A percentile compares a stretch with the other conserved stretches of the same genome.
These are phyloP conservation scores for Macroventuria anomochaeta DNA, from an alignment of 2,329 filamentous ascomycete species.

Conservation along the genomic window DNA sequence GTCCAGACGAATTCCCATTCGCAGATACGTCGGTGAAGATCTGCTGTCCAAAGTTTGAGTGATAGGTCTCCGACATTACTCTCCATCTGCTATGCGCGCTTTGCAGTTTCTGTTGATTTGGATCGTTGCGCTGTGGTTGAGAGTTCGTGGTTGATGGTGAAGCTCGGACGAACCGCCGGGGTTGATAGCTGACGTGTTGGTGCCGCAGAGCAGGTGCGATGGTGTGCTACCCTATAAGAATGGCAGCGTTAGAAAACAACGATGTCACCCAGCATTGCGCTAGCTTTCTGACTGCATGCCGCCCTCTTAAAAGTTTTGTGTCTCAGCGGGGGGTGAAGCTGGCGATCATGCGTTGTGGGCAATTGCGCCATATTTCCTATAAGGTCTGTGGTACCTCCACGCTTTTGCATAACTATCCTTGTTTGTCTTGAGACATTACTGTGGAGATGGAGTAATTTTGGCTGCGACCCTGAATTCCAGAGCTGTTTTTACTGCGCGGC, in stretches of 20 bases:
- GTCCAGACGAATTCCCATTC: constrained; percentile 51
- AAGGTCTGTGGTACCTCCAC: constrained; percentile 24
- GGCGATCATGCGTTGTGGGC: constrained; percentile 22
- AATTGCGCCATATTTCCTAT: constrained; percentile 33
- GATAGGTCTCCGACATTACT: constrained; percentile 45
- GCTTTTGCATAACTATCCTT: constrained; percentile 29
- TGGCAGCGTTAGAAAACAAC: constrained; percentile 17
- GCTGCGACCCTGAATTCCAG: neutral
- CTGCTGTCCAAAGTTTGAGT: constrained; percentile 45
- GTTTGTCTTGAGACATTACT: constrained; percentile 2
- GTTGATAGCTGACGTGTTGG: constrained; percentile 27
- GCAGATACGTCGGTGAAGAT: constrained; percentile 47
- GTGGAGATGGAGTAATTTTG: constrained; percentile 3
- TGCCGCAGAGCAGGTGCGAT: constrained; percentile 29
- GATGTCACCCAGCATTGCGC: constrained; percentile 28
- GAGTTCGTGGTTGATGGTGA: constrained; percentile 23
- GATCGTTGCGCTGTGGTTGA: constrained; percentile 16
- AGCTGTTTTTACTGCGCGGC: neutral
- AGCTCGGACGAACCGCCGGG: constrained; percentile 26
- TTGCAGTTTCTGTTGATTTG: neutral
- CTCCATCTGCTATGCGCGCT: constrained; percentile 44
- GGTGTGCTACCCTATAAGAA: constrained; percentile 41
- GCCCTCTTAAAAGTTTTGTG: constrained; percentile 27
- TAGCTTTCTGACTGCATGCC: constrained; percentile 22
- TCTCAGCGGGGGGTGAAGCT: constrained; percentile 16